Evolutionary conservation across 1,139 yeast species (phyloP), one percentile per base, ranked within the genome.

Genomic region (Kluyveromyces sp.): DNA sequence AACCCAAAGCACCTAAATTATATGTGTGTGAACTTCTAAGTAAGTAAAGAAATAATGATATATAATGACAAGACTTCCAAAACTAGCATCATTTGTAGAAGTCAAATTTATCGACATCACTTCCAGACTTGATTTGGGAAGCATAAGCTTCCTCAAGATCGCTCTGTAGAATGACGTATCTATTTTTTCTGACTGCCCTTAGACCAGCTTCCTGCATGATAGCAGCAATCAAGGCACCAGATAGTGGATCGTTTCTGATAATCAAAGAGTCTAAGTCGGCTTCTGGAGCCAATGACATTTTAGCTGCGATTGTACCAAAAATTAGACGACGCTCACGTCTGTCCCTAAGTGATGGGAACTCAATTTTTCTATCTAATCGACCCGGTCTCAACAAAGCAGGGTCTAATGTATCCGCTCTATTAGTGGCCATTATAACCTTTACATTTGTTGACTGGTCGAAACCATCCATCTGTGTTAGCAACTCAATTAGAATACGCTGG

Each of bases 201-300:
- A 94, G 75, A 53, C 99, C 99, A 25, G 99, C 99, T 69, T 94
- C 99, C 75, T 94, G 98, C 98, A 94, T 92, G 56, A 94, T 92
- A 22, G 98, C 98, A 28, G 98, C 97, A 63, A 94, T 94, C 48
- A 89, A 79, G 6, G 99, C 98, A 58, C 99, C 99, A 34, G 96
- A 85, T 49, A 94, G 74, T 36, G 98, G 96, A 64, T 92, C 98
- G 63, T 94, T 94, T 66, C 98, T 83, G 57, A 88, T 80, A 56
- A 94, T 92, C 55, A 94, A 76, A 20, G 96, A 83, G 67, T 94
- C 98, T 58, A 94, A 75, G 63, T 94, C 99, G 43, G 80, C 95
- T 66, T 94, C 99, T 25, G 98, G 98, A 3, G 98, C 95, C 53
- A 94, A 75, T 2, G 96, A 85, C 99, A 94, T 94, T 61, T 85